phyloP scores from a whole-genome alignment of 495 filamentous ascomycete species.

The Penicillium atrosanguineum region DNA sequence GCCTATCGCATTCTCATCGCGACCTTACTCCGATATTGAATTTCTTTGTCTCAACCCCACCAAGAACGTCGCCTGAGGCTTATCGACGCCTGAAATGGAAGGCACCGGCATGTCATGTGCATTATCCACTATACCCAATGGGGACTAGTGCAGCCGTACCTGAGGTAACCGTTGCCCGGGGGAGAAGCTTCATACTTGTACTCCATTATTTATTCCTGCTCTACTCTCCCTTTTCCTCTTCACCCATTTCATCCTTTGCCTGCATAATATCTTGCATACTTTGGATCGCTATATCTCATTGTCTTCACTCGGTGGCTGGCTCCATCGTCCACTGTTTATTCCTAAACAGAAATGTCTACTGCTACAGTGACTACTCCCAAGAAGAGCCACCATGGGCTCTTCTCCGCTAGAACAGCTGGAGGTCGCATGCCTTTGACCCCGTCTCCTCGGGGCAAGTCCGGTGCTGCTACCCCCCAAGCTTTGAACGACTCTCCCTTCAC shows the following conservation, averaged over 20 bases:
- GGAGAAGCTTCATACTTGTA: slow-evolving; percentile 28
- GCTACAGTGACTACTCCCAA: slow-evolving; percentile 84
- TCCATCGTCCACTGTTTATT: slow-evolving; percentile 10
- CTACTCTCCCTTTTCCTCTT: slow-evolving; percentile 16
- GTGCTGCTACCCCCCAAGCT: slow-evolving; percentile 51
- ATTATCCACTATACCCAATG: slow-evolving; percentile 11
- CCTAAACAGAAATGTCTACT: slow-evolving; percentile 70
- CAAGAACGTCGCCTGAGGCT: background rate
- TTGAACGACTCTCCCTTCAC: slow-evolving; percentile 59
- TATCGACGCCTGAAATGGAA: slow-evolving; percentile 21
- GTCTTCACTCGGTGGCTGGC: slow-evolving; percentile 15
- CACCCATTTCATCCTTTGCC: slow-evolving; percentile 24
- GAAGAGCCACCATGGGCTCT: slow-evolving; percentile 90
- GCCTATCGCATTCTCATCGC: background rate
- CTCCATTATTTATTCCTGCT: slow-evolving; percentile 41
- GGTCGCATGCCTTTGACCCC: slow-evolving; percentile 93
- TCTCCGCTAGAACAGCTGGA: slow-evolving; percentile 88
- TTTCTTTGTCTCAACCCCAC: background rate
- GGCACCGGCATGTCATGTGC: slow-evolving; percentile 35
- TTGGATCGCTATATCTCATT: slow-evolving; percentile 23
- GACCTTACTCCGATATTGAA: background rate
- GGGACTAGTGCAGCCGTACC: slow-evolving; percentile 31
- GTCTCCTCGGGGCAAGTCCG: slow-evolving; percentile 66
- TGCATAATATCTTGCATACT: slow-evolving; percentile 25
- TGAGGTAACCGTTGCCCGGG: slow-evolving; percentile 45